phyloP scores from a whole-genome alignment of 257 asterid genomes.

The Nyctanthes arbortristis region DNA sequence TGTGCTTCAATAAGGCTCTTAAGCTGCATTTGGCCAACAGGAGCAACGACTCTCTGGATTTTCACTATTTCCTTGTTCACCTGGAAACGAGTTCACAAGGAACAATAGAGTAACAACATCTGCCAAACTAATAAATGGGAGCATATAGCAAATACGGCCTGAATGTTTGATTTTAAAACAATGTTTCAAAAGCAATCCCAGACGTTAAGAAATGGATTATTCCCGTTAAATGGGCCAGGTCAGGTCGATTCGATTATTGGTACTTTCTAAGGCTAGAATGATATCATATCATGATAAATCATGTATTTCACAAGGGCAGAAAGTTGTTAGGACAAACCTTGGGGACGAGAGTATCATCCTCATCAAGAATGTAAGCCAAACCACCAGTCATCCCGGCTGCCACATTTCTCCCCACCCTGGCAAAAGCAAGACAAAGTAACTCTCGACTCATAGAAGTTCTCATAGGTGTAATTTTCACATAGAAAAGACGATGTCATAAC shows the following conservation, averaged over 20 bases:
- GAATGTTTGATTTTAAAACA: not conserved
- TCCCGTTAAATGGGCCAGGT: no score
- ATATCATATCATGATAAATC: no score
- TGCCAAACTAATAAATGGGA: not conserved
- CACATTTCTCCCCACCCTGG: slow-evolving; percentile 95
- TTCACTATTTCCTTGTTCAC: slow-evolving; percentile 97
- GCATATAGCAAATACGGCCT: not conserved
- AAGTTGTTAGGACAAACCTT: slow-evolving; percentile 55
- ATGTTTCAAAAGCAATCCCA: not conserved
- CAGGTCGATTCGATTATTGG: no score
- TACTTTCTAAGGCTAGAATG: no score
- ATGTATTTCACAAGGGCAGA: not conserved
- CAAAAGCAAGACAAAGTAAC: slow-evolving; percentile 14
- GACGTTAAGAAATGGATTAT: no score
- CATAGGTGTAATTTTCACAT: not conserved
- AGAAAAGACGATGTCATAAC: no score
- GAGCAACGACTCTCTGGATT: slow-evolving; percentile 94
- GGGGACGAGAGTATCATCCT: slow-evolving; percentile 84
- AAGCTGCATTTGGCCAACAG: slow-evolving; percentile 94
- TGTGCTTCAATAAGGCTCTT: slow-evolving; percentile 91
- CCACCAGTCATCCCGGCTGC: slow-evolving; percentile 99
- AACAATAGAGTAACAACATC: not conserved
- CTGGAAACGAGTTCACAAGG: slow-evolving; percentile 33
- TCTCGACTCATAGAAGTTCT: not conserved
- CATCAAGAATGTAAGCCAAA: slow-evolving; percentile 86